Evolutionary conservation across 306 rosid species (phyloP).

Genomic region (Vachellia pachyceras): DNA sequence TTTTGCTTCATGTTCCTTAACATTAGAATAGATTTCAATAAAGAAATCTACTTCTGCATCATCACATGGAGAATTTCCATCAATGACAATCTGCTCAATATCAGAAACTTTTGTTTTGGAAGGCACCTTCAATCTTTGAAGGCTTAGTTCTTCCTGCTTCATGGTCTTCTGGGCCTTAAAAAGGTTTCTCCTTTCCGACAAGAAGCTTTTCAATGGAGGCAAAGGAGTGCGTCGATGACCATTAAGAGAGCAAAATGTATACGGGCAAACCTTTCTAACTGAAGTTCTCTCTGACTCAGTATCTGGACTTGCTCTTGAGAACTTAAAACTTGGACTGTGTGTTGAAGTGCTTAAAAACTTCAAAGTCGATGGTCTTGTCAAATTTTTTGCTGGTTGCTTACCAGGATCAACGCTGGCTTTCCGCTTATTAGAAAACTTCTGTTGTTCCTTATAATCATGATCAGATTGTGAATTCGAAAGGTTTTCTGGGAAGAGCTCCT

Average conservation of each 20-base stretch:
- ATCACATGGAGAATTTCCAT: conserved; percentile 35
- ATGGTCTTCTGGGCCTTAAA: conserved; percentile 58
- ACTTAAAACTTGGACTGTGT: conserved; percentile 57
- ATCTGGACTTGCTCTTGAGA: conserved; percentile 44
- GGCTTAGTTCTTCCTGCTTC: conserved; percentile 46
- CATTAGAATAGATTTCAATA: conserved; percentile 52
- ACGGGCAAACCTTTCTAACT: conserved; percentile 73
- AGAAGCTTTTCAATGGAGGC: conserved; percentile 71
- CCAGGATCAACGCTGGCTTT: conserved; percentile 42
- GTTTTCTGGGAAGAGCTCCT: conserved; percentile 54
- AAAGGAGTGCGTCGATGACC: conserved; percentile 60
- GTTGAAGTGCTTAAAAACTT: conserved; percentile 55
- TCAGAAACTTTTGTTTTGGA: conserved; percentile 36
- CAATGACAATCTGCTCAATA: conserved; percentile 31
- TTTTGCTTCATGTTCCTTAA: conserved; percentile 33
- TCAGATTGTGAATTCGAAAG: conserved; percentile 40
- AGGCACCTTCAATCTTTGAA: conserved; percentile 45
- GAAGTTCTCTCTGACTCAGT: conserved; percentile 65
- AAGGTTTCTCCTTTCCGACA: conserved; percentile 58
- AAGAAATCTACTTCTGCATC: conserved; percentile 46
- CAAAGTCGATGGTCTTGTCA: conserved; percentile 52
- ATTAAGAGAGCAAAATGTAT: conserved; percentile 83
- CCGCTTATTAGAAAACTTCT: conserved; percentile 38
- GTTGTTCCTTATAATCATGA: conserved; percentile 48
- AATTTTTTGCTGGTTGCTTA: conserved; percentile 42